phyloP scores from a whole-genome alignment of 352 stramenopile genomes.

The Phytopythium sindhum region DNA sequence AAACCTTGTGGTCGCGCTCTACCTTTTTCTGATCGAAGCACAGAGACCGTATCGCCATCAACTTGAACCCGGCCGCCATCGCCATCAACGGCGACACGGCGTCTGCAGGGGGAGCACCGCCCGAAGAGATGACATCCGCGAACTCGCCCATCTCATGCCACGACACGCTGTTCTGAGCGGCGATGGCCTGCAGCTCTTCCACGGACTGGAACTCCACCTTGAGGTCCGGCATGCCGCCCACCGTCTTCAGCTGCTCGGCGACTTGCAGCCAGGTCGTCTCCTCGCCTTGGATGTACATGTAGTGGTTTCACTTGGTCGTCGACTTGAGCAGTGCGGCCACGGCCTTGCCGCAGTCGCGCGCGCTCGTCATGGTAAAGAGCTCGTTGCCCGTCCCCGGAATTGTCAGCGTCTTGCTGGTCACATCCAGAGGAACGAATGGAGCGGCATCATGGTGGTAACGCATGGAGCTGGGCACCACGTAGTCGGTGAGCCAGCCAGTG shows the following conservation, averaged over 20 bases:
- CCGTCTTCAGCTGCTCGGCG: conserved; percentile 19
- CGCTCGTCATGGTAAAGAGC: conserved; percentile 19
- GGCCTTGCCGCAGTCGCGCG: conserved; percentile 19
- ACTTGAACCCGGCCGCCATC: conserved; percentile 17
- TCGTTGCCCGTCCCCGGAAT: conserved; percentile 32
- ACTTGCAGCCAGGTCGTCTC: conserved; percentile 32
- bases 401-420: conserved; percentile 23
- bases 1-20: conserved; percentile 22
- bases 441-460: conserved; percentile 21
- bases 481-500: conserved; percentile 30
- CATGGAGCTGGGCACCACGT: conserved; percentile 24
- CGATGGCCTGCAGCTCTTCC: conserved; percentile 14
- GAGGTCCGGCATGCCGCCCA: conserved; percentile 16
- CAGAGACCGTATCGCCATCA: conserved; percentile 7
- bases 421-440: conserved; percentile 18
- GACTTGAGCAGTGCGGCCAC: conserved; percentile 20
- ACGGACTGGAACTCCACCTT: conserved; percentile 17
- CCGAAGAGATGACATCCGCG: not conserved
- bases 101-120: not conserved
- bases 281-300: conserved; percentile 29
- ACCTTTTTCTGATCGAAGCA: conserved; percentile 28
- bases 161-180: conserved; percentile 5
- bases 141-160: not conserved
- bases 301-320: conserved; percentile 22
- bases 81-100: conserved; percentile 1